phyloP scores from a whole-genome alignment of 73 alveolate species.

The Loxodes magnus region DNA sequence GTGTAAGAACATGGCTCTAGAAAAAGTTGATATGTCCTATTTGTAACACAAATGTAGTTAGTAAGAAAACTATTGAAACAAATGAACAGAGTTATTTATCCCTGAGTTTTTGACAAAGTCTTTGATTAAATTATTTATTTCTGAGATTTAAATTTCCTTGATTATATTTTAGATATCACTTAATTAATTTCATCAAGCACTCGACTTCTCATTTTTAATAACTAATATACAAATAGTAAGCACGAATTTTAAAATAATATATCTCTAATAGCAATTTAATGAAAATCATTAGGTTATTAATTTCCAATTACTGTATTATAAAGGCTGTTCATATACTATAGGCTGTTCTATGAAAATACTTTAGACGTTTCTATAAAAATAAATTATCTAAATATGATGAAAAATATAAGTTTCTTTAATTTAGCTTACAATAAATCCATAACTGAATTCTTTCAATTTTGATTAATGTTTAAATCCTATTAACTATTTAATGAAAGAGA shows the following conservation, averaged over 20 bases:
- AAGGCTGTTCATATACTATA: no score
- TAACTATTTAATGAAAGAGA: no score
- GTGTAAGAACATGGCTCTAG: not conserved
- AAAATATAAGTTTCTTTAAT: no score
- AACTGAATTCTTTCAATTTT: no score
- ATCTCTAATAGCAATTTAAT: not conserved
- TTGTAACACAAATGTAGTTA: not conserved
- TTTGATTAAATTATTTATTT: not conserved
- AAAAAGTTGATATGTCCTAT: not conserved
- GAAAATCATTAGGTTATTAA: not conserved
- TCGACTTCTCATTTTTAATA: not conserved
- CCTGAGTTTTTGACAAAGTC: not conserved
- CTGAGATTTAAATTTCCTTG: not conserved
- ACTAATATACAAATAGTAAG: not conserved
- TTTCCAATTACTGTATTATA: no score
- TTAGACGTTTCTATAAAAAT: no score
- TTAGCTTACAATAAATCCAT: no score
- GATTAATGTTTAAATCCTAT: no score
- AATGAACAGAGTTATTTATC: not conserved
- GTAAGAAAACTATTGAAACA: not conserved
- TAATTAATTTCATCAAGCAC: not conserved
- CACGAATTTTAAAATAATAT: not conserved
- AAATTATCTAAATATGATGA: no score
- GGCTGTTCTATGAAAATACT: no score
- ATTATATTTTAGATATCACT: not conserved